Evolutionary conservation across 73 alveolate genomes (phyloP), one percentile per base, ranked within the genome.

Genomic region (Effrenium voratum): DNA sequence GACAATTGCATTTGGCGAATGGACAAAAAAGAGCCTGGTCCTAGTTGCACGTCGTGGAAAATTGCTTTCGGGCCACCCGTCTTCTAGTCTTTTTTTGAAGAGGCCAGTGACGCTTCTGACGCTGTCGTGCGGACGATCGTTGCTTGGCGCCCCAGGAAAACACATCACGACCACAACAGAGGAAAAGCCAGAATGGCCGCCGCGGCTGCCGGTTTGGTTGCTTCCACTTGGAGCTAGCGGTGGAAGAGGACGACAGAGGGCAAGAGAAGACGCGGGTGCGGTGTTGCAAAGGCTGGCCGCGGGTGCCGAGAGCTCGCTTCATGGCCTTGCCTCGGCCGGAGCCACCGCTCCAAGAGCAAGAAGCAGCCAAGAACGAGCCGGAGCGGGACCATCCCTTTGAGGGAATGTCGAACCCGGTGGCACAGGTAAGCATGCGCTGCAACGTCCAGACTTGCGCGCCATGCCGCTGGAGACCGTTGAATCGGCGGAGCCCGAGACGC

Each of bases 161-260:
- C n/a, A n/a, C n/a, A n/a, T n/a, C n/a, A n/a, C n/a, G n/a, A n/a
- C n/a, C n/a, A n/a, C n/a, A 60, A 60, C 38, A 22, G 5, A 80
- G 45, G 91, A 46, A 46, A 6, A 22, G 72, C 72, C 4, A 22
- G 91, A 80, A 44, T 68, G 91, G 91, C 47, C 28, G 30, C 26
- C 93, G 76, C 5, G 93, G 55, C 40, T 82, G 75, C 30, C 47
- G 91, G 5, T 80, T 80, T 4, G 91, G 91, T 28, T 80, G 91
- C 50, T 80, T 80, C 30, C 91, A 80, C 36, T 32, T 82, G 50
- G 93, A 82, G 38, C 0, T 82, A 6, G 34, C 19, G 44, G 13
- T 13, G 34, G 73, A 46, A 5, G 60, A 36, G 43, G 13, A 3
- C 38, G 36, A 3, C 36, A 19, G 79, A 10, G 5, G 5, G 34